These are phyloP conservation scores for Blastocystis sp. DNA, from an alignment of 352 stramenopile genomes.

Conservation along the genomic window DNA sequence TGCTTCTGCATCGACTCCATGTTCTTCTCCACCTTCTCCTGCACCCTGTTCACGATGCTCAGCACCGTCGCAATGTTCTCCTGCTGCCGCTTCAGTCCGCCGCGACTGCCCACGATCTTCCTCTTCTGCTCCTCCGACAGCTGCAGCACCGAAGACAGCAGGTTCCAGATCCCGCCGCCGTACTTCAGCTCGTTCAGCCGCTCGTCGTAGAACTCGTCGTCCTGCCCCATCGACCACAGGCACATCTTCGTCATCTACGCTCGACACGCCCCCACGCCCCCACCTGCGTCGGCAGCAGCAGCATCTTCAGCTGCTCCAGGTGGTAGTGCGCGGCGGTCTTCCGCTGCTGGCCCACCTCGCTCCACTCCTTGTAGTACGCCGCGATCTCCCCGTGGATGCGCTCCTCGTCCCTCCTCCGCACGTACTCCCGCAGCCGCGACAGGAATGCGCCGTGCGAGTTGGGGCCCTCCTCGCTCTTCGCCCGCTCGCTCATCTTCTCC, in stretches of 20 bases:
- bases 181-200: slow-evolving; percentile 70
- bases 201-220: slow-evolving; percentile 73
- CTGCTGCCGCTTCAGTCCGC: slow-evolving; percentile 54
- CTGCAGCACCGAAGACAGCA: slow-evolving; percentile 70
- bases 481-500: slow-evolving; percentile 25
- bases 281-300: slow-evolving; percentile 70
- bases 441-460: slow-evolving; percentile 50
- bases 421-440: slow-evolving; percentile 62
- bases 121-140: slow-evolving; percentile 71
- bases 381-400: slow-evolving; percentile 69
- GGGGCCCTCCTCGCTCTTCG: not conserved
- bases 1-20: slow-evolving; percentile 69
- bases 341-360: slow-evolving; percentile 60
- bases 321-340: slow-evolving; percentile 63
- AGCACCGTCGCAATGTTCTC: slow-evolving; percentile 70
- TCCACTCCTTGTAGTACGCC: slow-evolving; percentile 70
- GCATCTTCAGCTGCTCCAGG: slow-evolving; percentile 70
- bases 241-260: slow-evolving; percentile 71
- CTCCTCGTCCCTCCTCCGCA: slow-evolving; percentile 29
- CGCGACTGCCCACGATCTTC: slow-evolving; percentile 69
- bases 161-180: slow-evolving; percentile 71
- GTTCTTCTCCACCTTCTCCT: slow-evolving; percentile 52
- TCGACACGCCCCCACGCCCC: not conserved
- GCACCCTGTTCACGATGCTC: slow-evolving; percentile 69
- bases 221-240: slow-evolving; percentile 71